Evolutionary conservation across 1,139 yeast genomes (phyloP), one percentile per base, ranked within the genome.

Genomic region (Pneumocystis sp.): DNA sequence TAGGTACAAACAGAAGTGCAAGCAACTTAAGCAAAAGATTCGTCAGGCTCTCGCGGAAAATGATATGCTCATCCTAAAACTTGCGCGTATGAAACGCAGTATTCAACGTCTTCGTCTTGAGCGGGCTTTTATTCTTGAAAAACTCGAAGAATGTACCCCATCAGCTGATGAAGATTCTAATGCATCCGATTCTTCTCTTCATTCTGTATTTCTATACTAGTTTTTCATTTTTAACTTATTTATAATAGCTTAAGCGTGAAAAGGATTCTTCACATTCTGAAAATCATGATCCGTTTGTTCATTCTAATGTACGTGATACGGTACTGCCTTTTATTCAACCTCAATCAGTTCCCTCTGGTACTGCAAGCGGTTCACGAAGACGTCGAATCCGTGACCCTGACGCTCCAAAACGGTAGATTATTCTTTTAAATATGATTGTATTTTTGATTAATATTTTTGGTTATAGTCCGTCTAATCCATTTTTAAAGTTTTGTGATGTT

Each of bases 61-160:
- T 74, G 95, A 89, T 72, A 77, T 85, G 8, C 83, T 90, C 64
- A 82, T 91, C 0, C 77, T 90, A 57, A 90, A 96, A 1, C 83
- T 93, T 56, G 82, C 87, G 21, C 82, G 97, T 71, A 86, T 96
- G 8, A 85, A 87, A 70, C 81, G 85, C 31, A 83, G 91, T 6
- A 85, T 91, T 44, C 85, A 91, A 70, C 79, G 97, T 69, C 78
- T 89, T 64, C 82, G 96, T 67, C 80, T 90, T 60, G 97, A 93
- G 73, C 86, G 95, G 71, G 83, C 91, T 0, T 79, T 91, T 39
- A 77, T 93, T 63, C 76, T 91, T 63, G 97, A 93, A 73, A 80
- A 89, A 69, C 80, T 93, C 61, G 97, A 91, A 72, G 80, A 80
- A 65, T 68, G 70, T 50, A 70, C 74, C 17, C 66, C 68, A 61